Evolutionary conservation across 345 rosid genomes (phyloP).

Genomic region (Anastatica hierochuntica): DNA sequence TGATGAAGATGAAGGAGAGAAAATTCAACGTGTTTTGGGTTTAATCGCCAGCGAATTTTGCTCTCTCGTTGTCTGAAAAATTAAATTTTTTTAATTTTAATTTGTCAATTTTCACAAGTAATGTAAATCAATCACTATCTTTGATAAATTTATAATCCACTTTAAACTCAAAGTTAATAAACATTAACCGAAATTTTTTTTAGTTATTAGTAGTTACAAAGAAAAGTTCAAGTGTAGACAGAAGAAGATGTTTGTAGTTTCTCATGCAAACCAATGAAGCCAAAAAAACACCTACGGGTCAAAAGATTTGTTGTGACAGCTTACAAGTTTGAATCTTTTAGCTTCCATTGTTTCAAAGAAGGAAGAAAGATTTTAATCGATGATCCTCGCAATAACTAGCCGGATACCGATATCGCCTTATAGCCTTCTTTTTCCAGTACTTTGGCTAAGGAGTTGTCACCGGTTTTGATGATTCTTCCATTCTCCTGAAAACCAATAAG

Average conservation of each 20-base stretch:
- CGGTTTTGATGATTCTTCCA: constrained; percentile 79
- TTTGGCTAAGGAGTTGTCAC: constrained; percentile 65
- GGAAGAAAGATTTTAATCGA: background rate
- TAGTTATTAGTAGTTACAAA: too few relatives aligned
- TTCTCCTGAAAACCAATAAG: constrained; percentile 54
- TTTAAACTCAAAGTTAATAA: too few relatives aligned
- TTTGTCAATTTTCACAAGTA: too few relatives aligned
- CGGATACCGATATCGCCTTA: constrained; percentile 61
- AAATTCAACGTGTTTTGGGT: constrained; percentile 14
- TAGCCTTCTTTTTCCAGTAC: constrained; percentile 78
- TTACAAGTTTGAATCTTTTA: background rate
- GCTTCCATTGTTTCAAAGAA: background rate
- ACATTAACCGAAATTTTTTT: too few relatives aligned
- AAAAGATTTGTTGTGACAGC: background rate
- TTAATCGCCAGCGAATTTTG: constrained; percentile 16
- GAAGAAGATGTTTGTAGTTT: too few relatives aligned
- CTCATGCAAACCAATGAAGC: constrained; percentile 17
- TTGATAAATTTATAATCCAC: too few relatives aligned
- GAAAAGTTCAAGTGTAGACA: too few relatives aligned
- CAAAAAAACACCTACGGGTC: constrained; percentile 7
- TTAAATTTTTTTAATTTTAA: too few relatives aligned
- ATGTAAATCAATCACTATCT: too few relatives aligned
- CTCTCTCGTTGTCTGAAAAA: constrained; percentile 16
- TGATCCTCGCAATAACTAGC: constrained; percentile 16
- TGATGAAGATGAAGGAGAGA: constrained; percentile 14